Evolutionary conservation across 2,329 filamentous ascomycete genomes (phyloP).

Genomic region (Tolypocladium album): DNA sequence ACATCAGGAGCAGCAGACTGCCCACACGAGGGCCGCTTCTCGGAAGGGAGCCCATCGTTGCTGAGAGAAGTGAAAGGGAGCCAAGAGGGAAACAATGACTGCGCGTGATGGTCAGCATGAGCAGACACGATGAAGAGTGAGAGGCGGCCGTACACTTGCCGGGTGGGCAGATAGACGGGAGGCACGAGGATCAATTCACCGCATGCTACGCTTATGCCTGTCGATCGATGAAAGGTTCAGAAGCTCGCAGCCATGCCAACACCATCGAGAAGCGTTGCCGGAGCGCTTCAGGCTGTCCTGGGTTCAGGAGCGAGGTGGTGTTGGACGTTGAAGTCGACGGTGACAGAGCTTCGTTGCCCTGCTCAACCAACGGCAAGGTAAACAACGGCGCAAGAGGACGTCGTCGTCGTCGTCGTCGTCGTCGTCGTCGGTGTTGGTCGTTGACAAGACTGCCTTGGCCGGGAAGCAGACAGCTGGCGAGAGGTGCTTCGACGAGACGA

Average conservation of each 20-base stretch:
- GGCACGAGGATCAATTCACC: neutral
- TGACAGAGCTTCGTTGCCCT: neutral
- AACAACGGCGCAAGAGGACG: neutral
- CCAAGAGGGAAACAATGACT: neutral
- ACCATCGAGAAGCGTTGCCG: neutral
- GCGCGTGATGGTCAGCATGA: neutral
- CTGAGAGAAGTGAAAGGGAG: neutral
- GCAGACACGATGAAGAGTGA: neutral
- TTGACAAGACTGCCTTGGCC: neutral
- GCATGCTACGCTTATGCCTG: neutral
- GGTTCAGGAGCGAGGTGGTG: neutral
- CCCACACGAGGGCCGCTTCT: slow-evolving; percentile 6
- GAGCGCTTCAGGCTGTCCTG: neutral
- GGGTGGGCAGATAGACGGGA: neutral
- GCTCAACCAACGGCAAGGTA: neutral
- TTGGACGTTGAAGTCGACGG: neutral
- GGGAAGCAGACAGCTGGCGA: neutral
- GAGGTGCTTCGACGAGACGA: neutral
- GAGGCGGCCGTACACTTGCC: neutral
- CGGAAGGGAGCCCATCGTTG: slow-evolving; percentile 10
- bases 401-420: neutral
- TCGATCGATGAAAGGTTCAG: neutral
- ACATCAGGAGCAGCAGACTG: slow-evolving; percentile 9
- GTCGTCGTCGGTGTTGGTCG: neutral
- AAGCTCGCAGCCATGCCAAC: neutral